Base-by-base conservation (phyloP, 306 rosid genomes). In the Quercus bicolor region DNA sequence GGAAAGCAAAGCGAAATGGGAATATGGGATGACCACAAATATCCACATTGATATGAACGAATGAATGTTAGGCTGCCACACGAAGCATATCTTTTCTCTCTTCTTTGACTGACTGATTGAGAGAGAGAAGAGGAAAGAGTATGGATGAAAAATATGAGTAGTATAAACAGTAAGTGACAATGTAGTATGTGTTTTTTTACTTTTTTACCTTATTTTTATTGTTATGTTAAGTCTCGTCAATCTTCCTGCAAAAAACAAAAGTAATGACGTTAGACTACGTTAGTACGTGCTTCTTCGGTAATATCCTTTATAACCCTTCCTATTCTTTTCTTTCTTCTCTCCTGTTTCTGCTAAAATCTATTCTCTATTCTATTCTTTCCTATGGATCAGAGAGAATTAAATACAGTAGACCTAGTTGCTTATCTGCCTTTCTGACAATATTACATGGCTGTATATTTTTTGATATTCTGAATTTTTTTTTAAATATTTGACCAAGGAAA, bases 201-300 rank as follows among this genome's bases (percentile, higher is more conserved):
- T 16, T 65, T 18, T n/a, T 33, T 56, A 20, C 21, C 33, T 29
- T 65, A 16, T 8, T 9, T 64, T 5, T 31, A 5, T 48, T 48
- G 33, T 31, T 70, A 33, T 11, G 82, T 72, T 53, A 33, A 73
- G 82, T 72, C 78, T 72, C 74, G 56, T 73, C 82, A 62, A 54
- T 79, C 54, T 77, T 62, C 45, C 62, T 19, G 61, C 45, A 21
- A 2, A 15, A 33, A 31, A 18, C 23, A 31, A 19, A 65, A 65
- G 70, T 31, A 61, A 60, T 62, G 72, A 78, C 72, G 77, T 61
- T 61, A 61, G 73, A 59, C 71, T 71, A 20, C 40, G 20, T 33
- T 31, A 15, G 68, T 62, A 19, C 72, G 56, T 23, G 24, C 26
- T 34, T 7, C 37, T 21, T 57, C 28, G 0, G 53, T 48, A 48